Evolutionary conservation across 345 rosid species (phyloP).

Genomic region (Bruguiera parviflora): DNA sequence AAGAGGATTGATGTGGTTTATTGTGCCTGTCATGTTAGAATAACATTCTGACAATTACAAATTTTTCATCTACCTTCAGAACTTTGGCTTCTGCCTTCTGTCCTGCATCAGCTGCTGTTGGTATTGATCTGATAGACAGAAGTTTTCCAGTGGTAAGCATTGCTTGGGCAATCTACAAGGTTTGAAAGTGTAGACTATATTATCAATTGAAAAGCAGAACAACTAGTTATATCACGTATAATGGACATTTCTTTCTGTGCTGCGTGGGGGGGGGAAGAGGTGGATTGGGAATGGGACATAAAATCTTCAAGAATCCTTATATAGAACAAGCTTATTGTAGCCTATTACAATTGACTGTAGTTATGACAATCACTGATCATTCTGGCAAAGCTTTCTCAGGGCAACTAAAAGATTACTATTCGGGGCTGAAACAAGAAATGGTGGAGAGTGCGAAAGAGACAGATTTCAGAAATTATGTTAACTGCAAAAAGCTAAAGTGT

Average conservation of each 20-base stretch:
- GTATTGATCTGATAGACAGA: slow-evolving; percentile 44
- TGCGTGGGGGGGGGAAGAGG: too few relatives aligned
- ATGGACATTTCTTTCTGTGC: too few relatives aligned
- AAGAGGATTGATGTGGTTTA: slow-evolving; percentile 4
- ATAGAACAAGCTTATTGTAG: not conserved
- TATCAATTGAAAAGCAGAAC: not conserved
- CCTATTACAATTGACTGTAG: not conserved
- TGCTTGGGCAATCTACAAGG: slow-evolving; percentile 69
- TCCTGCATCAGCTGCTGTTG: slow-evolving; percentile 36
- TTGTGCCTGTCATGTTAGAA: not conserved
- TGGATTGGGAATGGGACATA: too few relatives aligned
- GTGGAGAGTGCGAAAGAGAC: not conserved
- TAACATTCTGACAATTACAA: slow-evolving; percentile 3
- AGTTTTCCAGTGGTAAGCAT: slow-evolving; percentile 64
- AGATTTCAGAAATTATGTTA: not conserved
- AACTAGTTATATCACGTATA: not conserved
- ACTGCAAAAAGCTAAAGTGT: not conserved
- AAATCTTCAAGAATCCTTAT: not conserved
- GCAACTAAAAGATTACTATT: not conserved
- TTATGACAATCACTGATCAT: not conserved
- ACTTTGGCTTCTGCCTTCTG: slow-evolving; percentile 46
- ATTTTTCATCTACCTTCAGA: slow-evolving; percentile 55
- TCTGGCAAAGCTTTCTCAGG: not conserved
- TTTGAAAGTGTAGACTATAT: not conserved
- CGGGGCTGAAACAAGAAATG: not conserved